Percentiles rank a stretch among this genome's conserved stretches.
Evolutionary conservation across 768 basidiomycete genomes (phyloP).

Genomic region (Boletus subcaerulescens): DNA sequence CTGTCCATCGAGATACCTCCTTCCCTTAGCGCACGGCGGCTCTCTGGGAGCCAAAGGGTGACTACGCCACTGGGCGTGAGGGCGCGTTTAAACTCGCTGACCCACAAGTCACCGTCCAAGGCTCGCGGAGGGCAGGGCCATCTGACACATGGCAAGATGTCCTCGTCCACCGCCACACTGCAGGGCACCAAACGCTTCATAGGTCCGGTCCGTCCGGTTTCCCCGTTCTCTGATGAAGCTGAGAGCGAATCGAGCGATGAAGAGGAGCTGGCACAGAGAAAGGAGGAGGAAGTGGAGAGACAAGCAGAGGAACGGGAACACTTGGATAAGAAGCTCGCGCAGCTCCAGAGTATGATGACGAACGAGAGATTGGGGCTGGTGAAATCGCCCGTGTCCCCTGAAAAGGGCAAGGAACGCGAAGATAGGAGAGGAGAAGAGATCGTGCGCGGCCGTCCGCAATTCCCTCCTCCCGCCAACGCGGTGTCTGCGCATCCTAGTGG

Average conservation of each 20-base stretch:
- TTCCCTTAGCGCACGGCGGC: constrained; percentile 17
- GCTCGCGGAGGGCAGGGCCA: constrained; percentile 11
- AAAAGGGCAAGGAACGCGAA: constrained; percentile 37
- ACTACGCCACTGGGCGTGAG: constrained; percentile 62
- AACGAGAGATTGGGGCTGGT: constrained; percentile 72
- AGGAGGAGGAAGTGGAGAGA: constrained; percentile 69
- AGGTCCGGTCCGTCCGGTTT: constrained; percentile 36
- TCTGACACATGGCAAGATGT: constrained; percentile 40
- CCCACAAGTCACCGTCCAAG: constrained; percentile 47
- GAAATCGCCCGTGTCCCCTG: constrained; percentile 30
- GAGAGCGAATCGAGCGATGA: constrained; percentile 60
- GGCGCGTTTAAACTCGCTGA: constrained; percentile 68
- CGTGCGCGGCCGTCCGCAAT: constrained; percentile 42
- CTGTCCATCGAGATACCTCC: constrained; percentile 28
- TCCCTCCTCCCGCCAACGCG: constrained; percentile 16
- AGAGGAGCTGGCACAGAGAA: constrained; percentile 48
- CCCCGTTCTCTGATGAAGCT: constrained; percentile 52
- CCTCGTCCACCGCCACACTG: constrained; percentile 69
- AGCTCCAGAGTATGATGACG: constrained; percentile 71
- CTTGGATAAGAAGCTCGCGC: constrained; percentile 62
- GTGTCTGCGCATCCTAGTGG: neutral
- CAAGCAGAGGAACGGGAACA: constrained; percentile 65
- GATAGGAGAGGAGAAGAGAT: constrained; percentile 19
- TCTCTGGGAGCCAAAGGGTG: constrained; percentile 43
- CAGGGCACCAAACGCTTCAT: constrained; percentile 42